Evolutionary conservation across 352 stramenopile species (phyloP), one percentile per base, ranked within the genome.

Genomic region (Phytophthora sp.): DNA sequence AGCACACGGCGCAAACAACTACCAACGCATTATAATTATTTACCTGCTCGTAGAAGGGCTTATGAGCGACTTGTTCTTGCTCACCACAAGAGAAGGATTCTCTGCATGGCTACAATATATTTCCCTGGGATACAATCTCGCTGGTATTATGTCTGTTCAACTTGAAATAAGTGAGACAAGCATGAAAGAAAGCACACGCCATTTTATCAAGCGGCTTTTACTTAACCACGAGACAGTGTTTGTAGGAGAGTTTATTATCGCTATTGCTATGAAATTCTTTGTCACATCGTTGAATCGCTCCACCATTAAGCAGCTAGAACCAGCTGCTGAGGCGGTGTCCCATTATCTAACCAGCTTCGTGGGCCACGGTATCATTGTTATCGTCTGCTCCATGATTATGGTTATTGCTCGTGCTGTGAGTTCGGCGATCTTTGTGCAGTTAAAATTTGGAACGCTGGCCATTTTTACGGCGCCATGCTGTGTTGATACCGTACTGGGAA

Each of bases 61-160:
- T 2, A 76, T 72, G 67, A 50, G 34, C 18, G 67, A 76, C 38
- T 28, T 72, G 9, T 69, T 76, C 17, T 23, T 76, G 8, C 48
- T 76, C 12, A 57, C 56, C 8, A 50, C 67, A 9, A 46, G 61
- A 38, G 62, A 65, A 31, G 54, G 66, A 4, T 20, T 60, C 8
- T 12, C 20, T 17, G 54, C 46, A 3, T 32, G 38, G 18, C 8
- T 62, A 11, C 66, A 70, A 44, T 67, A 56, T 32, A 64, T 67
- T 9, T 74, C 66, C 24, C 21, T 74, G 4, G 49, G 66, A 13
- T 74, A 74, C 49, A 74, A 74, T 27, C 41, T 74, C 8, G 38
- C 60, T 1, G 51, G 60, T 0, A 35, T 67, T 5, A 21, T 74
- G 24, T 67, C 62, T 10, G 39, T 74, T 34, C 20, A 57, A 2